Evolutionary conservation across 2,329 filamentous ascomycete genomes (phyloP).

Genomic region (Chrysoporthe puriensis): DNA sequence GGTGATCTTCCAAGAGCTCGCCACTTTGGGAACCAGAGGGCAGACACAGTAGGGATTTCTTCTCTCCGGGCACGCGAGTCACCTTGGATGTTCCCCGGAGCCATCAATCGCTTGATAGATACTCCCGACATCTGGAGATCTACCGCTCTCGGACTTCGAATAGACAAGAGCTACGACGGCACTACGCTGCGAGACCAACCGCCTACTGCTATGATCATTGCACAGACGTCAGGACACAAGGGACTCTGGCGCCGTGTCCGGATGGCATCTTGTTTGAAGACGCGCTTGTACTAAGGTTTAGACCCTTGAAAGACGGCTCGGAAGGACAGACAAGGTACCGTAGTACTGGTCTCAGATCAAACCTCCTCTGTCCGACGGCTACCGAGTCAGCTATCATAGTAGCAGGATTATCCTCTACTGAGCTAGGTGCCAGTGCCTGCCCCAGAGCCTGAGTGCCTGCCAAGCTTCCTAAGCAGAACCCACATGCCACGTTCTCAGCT

Average conservation of each 20-base stretch:
- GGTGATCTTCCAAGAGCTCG: background rate
- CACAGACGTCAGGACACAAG: background rate
- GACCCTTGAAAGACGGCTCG: background rate
- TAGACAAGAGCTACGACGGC: background rate
- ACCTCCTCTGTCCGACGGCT: background rate
- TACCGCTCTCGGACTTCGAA: background rate
- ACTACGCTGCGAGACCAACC: background rate
- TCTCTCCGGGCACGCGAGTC: background rate
- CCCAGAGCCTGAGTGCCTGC: background rate
- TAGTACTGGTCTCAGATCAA: background rate
- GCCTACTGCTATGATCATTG: background rate
- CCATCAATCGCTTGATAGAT: background rate
- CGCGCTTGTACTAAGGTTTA: background rate
- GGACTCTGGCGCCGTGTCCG: background rate
- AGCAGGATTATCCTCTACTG: background rate
- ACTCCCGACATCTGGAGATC: background rate
- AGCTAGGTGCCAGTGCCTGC: background rate
- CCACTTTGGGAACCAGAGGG: background rate
- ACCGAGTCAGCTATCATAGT: background rate
- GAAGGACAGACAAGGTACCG: background rate
- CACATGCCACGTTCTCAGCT: conserved; percentile 14
- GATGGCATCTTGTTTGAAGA: background rate
- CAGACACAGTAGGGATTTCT: background rate
- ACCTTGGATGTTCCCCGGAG: background rate
- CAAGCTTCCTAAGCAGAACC: background rate